Percentiles rank a stretch among this genome's conserved stretches.
Evolutionary conservation across 352 stramenopile species (phyloP).

Genomic region (Globisporangium lucens): DNA sequence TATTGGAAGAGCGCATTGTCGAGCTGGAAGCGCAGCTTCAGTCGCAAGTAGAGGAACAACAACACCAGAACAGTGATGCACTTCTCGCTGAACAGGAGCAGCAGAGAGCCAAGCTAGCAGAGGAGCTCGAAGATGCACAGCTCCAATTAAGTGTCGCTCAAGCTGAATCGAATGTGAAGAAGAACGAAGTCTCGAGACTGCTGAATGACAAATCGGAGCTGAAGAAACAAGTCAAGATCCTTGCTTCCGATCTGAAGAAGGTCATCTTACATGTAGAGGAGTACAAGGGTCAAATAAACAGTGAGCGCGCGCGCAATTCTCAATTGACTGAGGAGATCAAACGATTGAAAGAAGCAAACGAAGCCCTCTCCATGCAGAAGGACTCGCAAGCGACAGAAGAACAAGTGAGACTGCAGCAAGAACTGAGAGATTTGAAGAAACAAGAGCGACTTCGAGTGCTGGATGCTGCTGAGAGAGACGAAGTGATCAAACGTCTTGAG

Average conservation of each 20-base stretch:
- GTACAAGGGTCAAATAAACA: neutral
- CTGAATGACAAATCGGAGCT: conserved; percentile 35
- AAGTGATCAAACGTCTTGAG: conserved; percentile 4
- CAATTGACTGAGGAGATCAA: neutral
- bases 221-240: conserved; percentile 21
- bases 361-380: neutral
- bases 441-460: conserved; percentile 16
- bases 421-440: conserved; percentile 19
- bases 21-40: conserved; percentile 33
- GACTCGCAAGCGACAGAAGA: conserved; percentile 5
- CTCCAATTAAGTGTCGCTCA: conserved; percentile 15
- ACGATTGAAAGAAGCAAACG: neutral
- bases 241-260: conserved; percentile 4
- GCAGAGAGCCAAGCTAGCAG: conserved; percentile 13
- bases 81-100: conserved; percentile 7
- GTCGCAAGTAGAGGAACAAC: conserved; percentile 7
- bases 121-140: conserved; percentile 8
- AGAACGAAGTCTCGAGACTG: conserved; percentile 28
- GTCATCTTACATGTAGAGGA: neutral
- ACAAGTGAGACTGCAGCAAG: conserved; percentile 22
- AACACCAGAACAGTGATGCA: conserved; percentile 9
- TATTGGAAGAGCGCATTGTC: conserved; percentile 23
- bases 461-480: conserved; percentile 12
- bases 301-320: neutral
- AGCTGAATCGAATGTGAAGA: conserved; percentile 27